Evolutionary conservation across 2,329 filamentous ascomycete genomes (phyloP).

Genomic region (Mycogone perniciosa): DNA sequence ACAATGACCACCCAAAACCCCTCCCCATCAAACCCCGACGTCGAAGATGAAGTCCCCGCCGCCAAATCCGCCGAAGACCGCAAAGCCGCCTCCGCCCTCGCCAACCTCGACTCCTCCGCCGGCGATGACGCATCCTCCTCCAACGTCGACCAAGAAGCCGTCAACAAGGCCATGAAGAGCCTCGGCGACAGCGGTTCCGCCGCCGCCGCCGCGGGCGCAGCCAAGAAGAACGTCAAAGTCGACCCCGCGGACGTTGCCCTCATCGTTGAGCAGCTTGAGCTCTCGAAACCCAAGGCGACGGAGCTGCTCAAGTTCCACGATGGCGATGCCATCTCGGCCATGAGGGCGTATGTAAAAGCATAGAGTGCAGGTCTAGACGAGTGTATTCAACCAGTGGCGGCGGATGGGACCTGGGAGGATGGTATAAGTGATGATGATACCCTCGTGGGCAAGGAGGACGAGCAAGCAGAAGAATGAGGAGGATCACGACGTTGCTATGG

Average conservation of each 20-base stretch:
- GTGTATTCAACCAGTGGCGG: not conserved
- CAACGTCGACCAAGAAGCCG: conserved; percentile 62
- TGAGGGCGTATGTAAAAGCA: conserved; percentile 48
- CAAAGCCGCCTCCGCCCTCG: conserved; percentile 68
- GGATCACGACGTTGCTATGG: not conserved
- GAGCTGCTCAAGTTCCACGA: conserved; percentile 68
- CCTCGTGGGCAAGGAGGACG: too few relatives aligned
- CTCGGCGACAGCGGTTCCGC: conserved; percentile 31
- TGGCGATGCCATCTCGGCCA: conserved; percentile 60
- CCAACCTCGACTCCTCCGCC: conserved; percentile 55
- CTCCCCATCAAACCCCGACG: conserved; percentile 40
- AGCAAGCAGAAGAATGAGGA: not conserved
- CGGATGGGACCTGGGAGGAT: not conserved
- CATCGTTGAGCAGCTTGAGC: conserved; percentile 65
- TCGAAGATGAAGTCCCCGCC: conserved; percentile 49
- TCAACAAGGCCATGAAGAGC: conserved; percentile 65
- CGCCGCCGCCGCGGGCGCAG: conserved; percentile 25
- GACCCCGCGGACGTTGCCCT: conserved; percentile 64
- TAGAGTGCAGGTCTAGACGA: conserved; percentile 2
- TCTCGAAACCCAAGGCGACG: conserved; percentile 65
- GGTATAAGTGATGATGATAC: not conserved
- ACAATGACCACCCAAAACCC: conserved; percentile 30
- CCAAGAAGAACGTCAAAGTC: conserved; percentile 62
- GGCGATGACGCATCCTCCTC: conserved; percentile 39
- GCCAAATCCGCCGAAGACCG: conserved; percentile 68